phyloP scores from a whole-genome alignment of 805 yeast species.

The Pichia sporocuriosa region DNA sequence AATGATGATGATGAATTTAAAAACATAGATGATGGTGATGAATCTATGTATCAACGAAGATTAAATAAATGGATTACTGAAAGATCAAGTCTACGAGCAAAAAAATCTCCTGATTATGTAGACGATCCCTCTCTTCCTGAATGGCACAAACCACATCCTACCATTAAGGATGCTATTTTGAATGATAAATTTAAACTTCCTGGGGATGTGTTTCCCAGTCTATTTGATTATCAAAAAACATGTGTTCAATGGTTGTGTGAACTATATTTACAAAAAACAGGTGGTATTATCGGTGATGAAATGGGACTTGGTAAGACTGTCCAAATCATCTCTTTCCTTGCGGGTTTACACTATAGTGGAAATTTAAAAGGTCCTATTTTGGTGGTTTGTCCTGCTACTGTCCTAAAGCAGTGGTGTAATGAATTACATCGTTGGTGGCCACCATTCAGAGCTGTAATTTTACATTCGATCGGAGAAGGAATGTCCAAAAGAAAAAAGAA shows the following conservation, averaged over 20 bases:
- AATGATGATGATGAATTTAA: conserved; percentile 27
- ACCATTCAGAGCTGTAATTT: conserved; percentile 72
- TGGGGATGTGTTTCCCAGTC: conserved; percentile 79
- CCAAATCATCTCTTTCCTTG: conserved; percentile 84
- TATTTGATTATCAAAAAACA: conserved; percentile 91
- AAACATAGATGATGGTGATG: conserved; percentile 79
- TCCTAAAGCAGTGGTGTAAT: conserved; percentile 92
- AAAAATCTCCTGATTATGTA: conserved; percentile 23
- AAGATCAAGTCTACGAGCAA: conserved; percentile 40
- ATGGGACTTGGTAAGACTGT: conserved; percentile 98
- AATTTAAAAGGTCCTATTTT: conserved; percentile 69
- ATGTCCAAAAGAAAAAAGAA: conserved; percentile 31
- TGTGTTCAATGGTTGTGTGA: conserved; percentile 98
- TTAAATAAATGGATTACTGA: conserved; percentile 51
- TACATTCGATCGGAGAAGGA: conserved; percentile 91
- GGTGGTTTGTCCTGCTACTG: conserved; percentile 95
- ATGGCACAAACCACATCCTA: conserved; percentile 74
- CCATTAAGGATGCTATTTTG: conserved; percentile 63
- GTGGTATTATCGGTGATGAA: conserved; percentile 96
- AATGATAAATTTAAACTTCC: conserved; percentile 71
- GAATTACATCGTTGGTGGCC: conserved; percentile 99
- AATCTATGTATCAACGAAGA: conserved; percentile 51
- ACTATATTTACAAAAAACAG: conserved; percentile 77
- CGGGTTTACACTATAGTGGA: conserved; percentile 82
- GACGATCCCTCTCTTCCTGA: conserved; percentile 38